Evolutionary conservation across 2,329 filamentous ascomycete species (phyloP), one percentile per base, ranked within the genome.

Genomic region (Pseudocercospora fijiensis): DNA sequence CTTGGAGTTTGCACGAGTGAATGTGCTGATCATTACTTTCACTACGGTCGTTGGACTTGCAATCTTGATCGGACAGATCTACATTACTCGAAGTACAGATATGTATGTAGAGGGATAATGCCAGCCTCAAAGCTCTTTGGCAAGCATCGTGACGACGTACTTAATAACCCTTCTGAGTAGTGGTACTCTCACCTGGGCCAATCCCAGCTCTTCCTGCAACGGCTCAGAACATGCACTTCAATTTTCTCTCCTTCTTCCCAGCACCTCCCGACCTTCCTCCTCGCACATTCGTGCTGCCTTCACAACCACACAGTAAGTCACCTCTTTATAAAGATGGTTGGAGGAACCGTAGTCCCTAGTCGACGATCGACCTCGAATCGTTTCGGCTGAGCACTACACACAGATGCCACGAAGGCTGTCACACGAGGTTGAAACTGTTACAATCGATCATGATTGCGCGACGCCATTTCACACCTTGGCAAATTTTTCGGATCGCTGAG

Each of bases 11-110:
- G 87, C 87, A 0, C 79, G 86, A 0, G 83, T 88, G 3, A 91
- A 91, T 72, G 73, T 90, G 13, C 88, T 88, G 0, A 91, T 91
- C 51, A 90, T 91, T 67, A 83, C 86, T 0, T 84, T 90, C 20
- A 76, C 87, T 1, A 91, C 90, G 87, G 80, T 81, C 0, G 83
- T 90, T 0, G 88, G 86, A 0, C 86, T 84, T 66, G 76, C 80
- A 0, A 85, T 89, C 0, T 76, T 90, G 9, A 78, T 88, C 7
- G 87, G 84, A 0, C 82, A 90, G 75, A 80, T 90, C 0, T 90
- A 89, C 66, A 82, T 90, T 55, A 78, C 82, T 27, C 79, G 84
- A 64, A 74, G 75, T 22, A 75, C 73, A 3, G 61, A 65, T 13
- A 77, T 80, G 5, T 81, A 81, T 52, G 55, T 43, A n/a, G 49